Evolutionary conservation across 192 early-diverging fungal genomes (phyloP), one percentile per base, ranked within the genome.

Genomic region (Coemansia javaensis): DNA sequence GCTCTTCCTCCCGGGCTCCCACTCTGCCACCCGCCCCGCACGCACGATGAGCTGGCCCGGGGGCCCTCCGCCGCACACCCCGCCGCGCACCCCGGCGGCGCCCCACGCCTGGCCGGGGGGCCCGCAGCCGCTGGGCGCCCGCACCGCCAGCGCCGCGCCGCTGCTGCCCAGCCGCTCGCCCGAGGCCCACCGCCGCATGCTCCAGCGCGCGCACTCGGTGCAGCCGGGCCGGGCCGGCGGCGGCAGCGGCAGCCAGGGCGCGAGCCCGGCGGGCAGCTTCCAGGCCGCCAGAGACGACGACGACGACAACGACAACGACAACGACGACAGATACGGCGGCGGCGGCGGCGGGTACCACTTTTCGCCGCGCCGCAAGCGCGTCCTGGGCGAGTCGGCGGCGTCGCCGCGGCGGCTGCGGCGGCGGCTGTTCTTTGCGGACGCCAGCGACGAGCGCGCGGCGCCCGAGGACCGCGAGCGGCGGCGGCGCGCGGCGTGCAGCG

Each of bases 401-500:
- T 52, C 68, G 24, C 68, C 56, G 20, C 61, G 61, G 16, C 68
- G 70, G 10, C 54, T 74, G 28, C 58, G 70, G 2, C 46, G 70
- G 40, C 57, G 70, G 30, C 59, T 74, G 50, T 74, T 74, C 31
- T 74, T 74, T 24, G 49, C 65, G 12, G 70, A 74, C 46, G 35
- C 27, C 33, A 40, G 40, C 15, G 68, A 59, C 31, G 45, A 38
- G 13, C 28, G 34, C 2, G 48, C 39, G 11, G 55, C 53, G 9
- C 58, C 48, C 20, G 63, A 65, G 40, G 58, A 43, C 45, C 16
- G 24, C 1, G 55, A 45, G 38, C 50, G 59, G 5, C 48, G 46
- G 10, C 41, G 23, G 22, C 55, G 38, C 10, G 62, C 44, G 43
- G 61, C 61, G 1, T 14, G 17, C 17, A 48, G 41, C 11, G 40